A percentile compares a stretch with the other conserved stretches of the same genome.
phyloP scores from a whole-genome alignment of 2,329 filamentous ascomycete genomes.

The Diplodia seriata region DNA sequence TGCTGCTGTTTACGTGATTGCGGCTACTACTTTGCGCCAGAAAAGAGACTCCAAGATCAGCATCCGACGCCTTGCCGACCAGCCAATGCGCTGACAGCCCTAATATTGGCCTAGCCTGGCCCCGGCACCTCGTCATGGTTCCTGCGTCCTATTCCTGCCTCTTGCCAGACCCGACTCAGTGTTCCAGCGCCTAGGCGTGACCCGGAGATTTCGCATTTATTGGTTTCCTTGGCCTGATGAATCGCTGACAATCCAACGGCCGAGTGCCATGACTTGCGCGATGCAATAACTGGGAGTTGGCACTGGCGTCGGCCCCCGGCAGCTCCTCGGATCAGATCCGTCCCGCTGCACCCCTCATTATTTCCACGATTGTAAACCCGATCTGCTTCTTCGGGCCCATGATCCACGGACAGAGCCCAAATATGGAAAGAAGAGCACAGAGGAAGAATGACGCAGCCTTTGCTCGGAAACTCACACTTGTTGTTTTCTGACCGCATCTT shows the following conservation, averaged over 20 bases:
- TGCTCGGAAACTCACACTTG: not conserved
- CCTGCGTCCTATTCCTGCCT: not conserved
- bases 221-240: not conserved
- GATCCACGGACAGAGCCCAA: not conserved
- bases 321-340: not conserved
- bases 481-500: not conserved
- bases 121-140: not conserved
- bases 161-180: not conserved
- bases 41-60: not conserved
- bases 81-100: not conserved
- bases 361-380: not conserved
- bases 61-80: not conserved
- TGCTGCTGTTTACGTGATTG: not conserved
- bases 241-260: not conserved
- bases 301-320: not conserved
- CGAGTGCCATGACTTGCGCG: not conserved
- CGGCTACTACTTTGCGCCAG: not conserved
- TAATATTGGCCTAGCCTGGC: not conserved
- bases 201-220: not conserved
- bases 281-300: not conserved
- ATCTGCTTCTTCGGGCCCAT: not conserved
- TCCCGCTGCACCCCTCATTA: not conserved
- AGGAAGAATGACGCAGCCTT: no score
- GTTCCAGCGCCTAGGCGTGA: not conserved
- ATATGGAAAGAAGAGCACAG: not conserved